A percentile compares a stretch with the other conserved stretches of the same genome.
Evolutionary conservation across 768 basidiomycete species (phyloP).

Genomic region (Panaeolus papilionaceus): DNA sequence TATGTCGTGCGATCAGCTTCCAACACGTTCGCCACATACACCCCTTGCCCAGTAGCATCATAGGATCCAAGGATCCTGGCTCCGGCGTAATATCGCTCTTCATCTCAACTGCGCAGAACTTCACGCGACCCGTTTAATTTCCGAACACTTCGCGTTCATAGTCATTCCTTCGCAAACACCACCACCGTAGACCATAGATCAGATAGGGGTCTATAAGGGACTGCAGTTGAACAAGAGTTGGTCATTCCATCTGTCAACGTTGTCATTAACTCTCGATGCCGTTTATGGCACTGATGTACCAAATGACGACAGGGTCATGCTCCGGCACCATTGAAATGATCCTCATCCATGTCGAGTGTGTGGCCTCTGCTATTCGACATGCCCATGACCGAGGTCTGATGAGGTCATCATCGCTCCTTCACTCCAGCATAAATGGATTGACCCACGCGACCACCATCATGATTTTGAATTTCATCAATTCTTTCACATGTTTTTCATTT

Average conservation of each 20-base stretch:
- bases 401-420: slow-evolving; percentile 5
- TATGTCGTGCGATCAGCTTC: background rate
- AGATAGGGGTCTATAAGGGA: slow-evolving; percentile 5
- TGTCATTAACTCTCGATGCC: background rate
- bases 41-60: background rate
- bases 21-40: background rate
- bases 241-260: background rate
- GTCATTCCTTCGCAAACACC: background rate
- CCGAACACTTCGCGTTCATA: slow-evolving; percentile 1
- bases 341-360: background rate
- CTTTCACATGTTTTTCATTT: slow-evolving; percentile 5
- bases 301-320: background rate
- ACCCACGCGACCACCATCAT: slow-evolving; percentile 13
- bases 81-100: slow-evolving; percentile 1
- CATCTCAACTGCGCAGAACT: background rate
- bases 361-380: background rate
- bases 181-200: background rate
- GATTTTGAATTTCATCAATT: slow-evolving; percentile 3
- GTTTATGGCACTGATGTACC: background rate
- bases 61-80: background rate
- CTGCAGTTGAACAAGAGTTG: background rate
- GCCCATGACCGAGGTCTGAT: background rate
- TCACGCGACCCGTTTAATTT: slow-evolving; percentile 12
- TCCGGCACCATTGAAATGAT: background rate
- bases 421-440: slow-evolving; percentile 7